phyloP scores from a whole-genome alignment of 805 yeast species.

The Saccharomycopsis javanensis region DNA sequence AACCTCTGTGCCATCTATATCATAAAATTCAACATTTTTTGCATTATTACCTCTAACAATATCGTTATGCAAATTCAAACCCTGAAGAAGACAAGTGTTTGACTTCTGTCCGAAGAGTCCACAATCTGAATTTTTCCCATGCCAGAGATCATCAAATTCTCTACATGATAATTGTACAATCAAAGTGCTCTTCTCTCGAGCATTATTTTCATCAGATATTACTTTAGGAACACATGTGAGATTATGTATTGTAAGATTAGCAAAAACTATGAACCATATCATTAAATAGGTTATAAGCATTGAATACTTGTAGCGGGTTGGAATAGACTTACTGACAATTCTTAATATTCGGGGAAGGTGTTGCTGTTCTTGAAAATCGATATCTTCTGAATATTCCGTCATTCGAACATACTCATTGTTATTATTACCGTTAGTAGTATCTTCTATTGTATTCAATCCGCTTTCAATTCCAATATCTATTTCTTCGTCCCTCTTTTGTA shows the following conservation, averaged over 20 bases:
- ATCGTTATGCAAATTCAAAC: not conserved
- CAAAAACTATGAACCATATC: slow-evolving; percentile 2
- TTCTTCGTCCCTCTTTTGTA: too few relatives aligned
- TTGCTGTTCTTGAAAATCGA: too few relatives aligned
- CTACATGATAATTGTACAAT: slow-evolving; percentile 32
- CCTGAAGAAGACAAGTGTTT: slow-evolving; percentile 33
- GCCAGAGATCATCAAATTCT: slow-evolving; percentile 47
- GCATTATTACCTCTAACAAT: too few relatives aligned
- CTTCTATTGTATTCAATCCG: too few relatives aligned
- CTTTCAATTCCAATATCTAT: too few relatives aligned
- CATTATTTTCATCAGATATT: too few relatives aligned
- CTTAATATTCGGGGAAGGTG: not conserved
- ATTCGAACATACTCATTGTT: too few relatives aligned
- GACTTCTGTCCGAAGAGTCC: slow-evolving; percentile 51
- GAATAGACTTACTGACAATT: not conserved
- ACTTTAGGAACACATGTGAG: not conserved
- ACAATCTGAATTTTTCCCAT: slow-evolving; percentile 65
- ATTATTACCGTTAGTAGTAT: too few relatives aligned
- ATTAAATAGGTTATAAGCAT: slow-evolving; percentile 1
- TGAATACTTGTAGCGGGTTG: not conserved
- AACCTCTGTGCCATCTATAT: slow-evolving; percentile 27
- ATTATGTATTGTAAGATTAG: not conserved
- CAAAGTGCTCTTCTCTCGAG: slow-evolving; percentile 23
- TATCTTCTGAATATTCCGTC: too few relatives aligned
- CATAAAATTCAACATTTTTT: not conserved